Percentiles rank a stretch among this genome's conserved stretches.
Conservation (phyloP, 2,329 filamentous ascomycete species). For the Fusarium musae region DNA sequence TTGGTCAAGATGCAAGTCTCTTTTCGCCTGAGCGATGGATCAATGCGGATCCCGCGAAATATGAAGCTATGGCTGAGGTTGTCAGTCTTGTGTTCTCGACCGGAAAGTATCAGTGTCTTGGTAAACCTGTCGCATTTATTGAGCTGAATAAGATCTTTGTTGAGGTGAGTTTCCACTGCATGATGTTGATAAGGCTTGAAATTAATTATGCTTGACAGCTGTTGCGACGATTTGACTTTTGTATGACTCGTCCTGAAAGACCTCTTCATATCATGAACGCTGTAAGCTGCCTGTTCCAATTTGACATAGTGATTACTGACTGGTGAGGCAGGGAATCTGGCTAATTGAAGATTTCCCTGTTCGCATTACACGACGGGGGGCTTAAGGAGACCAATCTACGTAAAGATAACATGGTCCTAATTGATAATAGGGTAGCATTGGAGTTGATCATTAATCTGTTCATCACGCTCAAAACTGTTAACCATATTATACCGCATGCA, state of each 20-base stretch:
- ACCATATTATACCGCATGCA: not conserved
- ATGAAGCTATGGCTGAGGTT: slow-evolving; percentile 48
- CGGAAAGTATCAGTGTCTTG: slow-evolving; percentile 53
- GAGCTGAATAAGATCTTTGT: slow-evolving; percentile 53
- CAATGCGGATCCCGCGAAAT: slow-evolving; percentile 45
- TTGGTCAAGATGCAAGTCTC: slow-evolving; percentile 48
- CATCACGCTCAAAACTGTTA: accelerated
- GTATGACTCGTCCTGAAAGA: slow-evolving; percentile 9
- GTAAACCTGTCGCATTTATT: slow-evolving; percentile 51
- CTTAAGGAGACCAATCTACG: not conserved
- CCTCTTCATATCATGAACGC: slow-evolving; percentile 24
- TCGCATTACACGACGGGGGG: not conserved
- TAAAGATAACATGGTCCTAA: too few species aligned
- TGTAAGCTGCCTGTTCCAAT: not conserved
- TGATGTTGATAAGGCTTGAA: accelerated
- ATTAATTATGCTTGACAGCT: slow-evolving; percentile 1
- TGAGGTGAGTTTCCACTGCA: slow-evolving; percentile 49
- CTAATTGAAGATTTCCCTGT: slow-evolving; percentile 24
- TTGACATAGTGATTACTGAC: not conserved
- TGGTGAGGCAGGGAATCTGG: slow-evolving; percentile 3
- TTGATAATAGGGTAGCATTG: too few species aligned
- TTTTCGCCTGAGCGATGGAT: slow-evolving; percentile 54
- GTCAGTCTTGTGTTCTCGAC: slow-evolving; percentile 53
- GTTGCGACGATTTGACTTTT: slow-evolving; percentile 28
- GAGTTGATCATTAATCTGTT: not conserved